Evolutionary conservation across 305 asterid species (phyloP).

Genomic region (Fraxinus xanthoxyloides): DNA sequence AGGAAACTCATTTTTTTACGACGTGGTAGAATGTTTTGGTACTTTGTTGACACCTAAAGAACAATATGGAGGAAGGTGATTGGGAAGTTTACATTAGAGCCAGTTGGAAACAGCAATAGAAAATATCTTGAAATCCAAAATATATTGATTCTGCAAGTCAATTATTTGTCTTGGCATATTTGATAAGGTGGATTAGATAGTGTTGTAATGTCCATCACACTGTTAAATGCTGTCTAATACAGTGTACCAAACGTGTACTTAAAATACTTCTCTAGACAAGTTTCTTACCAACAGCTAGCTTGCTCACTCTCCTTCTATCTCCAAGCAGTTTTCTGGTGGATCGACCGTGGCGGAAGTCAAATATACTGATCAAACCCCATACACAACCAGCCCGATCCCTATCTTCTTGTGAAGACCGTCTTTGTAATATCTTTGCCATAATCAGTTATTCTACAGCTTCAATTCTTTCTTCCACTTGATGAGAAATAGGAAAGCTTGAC

Average conservation of each 20-base stretch:
- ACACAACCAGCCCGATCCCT: slow-evolving; percentile 78
- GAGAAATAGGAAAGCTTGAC: not conserved
- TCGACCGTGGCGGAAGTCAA: slow-evolving; percentile 79
- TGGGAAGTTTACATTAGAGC: not conserved
- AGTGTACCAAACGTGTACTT: not conserved
- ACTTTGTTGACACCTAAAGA: slow-evolving; percentile 37
- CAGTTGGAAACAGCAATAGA: not conserved
- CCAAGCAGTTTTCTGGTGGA: slow-evolving; percentile 65
- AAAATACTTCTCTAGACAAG: not conserved
- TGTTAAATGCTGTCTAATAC: not conserved
- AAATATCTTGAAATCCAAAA: not conserved
- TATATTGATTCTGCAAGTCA: not conserved
- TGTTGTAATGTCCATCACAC: not conserved
- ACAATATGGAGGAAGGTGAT: not conserved
- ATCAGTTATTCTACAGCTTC: slow-evolving; percentile 15
- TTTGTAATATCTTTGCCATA: slow-evolving; percentile 82
- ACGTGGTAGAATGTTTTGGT: slow-evolving; percentile 19
- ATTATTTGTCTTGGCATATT: not conserved
- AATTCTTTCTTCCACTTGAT: slow-evolving; percentile 23
- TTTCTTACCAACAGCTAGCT: slow-evolving; percentile 57
- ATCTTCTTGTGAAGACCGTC: slow-evolving; percentile 49
- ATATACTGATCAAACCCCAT: slow-evolving; percentile 70
- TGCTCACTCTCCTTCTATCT: slow-evolving; percentile 52
- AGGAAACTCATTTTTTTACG: not conserved
- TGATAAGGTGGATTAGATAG: not conserved